Evolutionary conservation across 371 early-diverging fungal genomes (phyloP), one percentile per base, ranked within the genome.

Genomic region (Mortierella sp.): DNA sequence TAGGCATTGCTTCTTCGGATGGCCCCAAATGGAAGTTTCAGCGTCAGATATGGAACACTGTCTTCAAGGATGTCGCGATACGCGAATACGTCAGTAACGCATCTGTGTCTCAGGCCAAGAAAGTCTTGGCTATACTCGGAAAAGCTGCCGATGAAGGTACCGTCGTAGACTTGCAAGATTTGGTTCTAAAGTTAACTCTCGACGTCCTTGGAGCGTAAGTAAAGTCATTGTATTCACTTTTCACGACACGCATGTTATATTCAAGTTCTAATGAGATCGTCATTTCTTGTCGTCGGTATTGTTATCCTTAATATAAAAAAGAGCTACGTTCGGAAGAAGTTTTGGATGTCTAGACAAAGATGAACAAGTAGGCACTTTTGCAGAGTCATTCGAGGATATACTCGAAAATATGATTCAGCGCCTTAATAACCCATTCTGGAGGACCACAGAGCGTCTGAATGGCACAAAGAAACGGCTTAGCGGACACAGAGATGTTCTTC

Each of bases 61-160:
- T 93, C 36, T 92, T 93, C 73, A 90, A 86, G 60, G 89, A 89
- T 59, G 87, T 85, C 65, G 91, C 91, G 66, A 92, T 90, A 61
- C 86, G 90, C 66, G 91, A 92, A 40, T 85, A 84, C 43, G 83
- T 85, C 40, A 84, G 83, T 74, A 63, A 74, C 62, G 85, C 87
- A 0, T 89, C 87, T 66, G 65, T 87, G 0, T 59, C 79, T 6
- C 84, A 86, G 68, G 74, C 85, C n/a, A 57, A 70, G 28, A 67
- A 62, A 22, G 63, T 64, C 8, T 28, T 68, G 0, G 60, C 63
- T 2, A 40, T 67, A 11, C 69, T 87, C 40, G 84, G 84, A 69
- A 83, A 83, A 55, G 85, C 85, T 5, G 77, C 72, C 11, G 72
- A 77, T 15, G 40, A 63, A 16, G 67, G 76, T 1, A 48, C 67